Evolutionary conservation across 2,329 filamentous ascomycete species (phyloP).

Genomic region (Talaromyces sp.): DNA sequence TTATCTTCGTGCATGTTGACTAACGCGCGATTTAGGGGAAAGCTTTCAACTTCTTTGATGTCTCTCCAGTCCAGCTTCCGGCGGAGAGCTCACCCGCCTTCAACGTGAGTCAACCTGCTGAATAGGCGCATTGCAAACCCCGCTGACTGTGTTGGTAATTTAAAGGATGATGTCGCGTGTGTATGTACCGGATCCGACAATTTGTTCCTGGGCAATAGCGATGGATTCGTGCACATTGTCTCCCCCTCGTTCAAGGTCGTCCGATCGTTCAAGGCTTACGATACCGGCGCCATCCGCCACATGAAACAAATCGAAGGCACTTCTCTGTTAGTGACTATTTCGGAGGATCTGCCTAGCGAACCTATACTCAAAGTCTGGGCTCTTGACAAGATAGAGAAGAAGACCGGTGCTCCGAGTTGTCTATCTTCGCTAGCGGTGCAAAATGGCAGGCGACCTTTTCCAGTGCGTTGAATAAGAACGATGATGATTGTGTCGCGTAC

Average conservation of each 20-base stretch:
- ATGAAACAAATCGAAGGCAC: slow-evolving; percentile 90
- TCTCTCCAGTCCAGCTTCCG: slow-evolving; percentile 72
- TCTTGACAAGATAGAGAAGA: slow-evolving; percentile 88
- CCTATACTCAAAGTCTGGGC: slow-evolving; percentile 97
- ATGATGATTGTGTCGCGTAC: too few species aligned
- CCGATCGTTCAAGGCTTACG: slow-evolving; percentile 81
- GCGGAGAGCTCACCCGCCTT: slow-evolving; percentile 76
- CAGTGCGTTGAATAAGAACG: slow-evolving; percentile 49
- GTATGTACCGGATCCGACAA: slow-evolving; percentile 83
- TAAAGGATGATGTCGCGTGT: slow-evolving; percentile 66
- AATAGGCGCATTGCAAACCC: background rate
- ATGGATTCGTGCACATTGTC: slow-evolving; percentile 83
- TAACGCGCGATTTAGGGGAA: slow-evolving; percentile 68
- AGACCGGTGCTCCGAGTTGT: slow-evolving; percentile 83
- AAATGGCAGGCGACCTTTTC: slow-evolving; percentile 88
- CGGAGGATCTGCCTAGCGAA: slow-evolving; percentile 83
- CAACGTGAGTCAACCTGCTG: slow-evolving; percentile 55
- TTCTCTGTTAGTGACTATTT: slow-evolving; percentile 70
- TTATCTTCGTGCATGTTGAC: background rate
- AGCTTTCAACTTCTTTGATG: slow-evolving; percentile 99
- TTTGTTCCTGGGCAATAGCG: slow-evolving; percentile 79
- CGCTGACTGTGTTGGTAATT: slow-evolving; percentile 6
- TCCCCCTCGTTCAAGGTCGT: slow-evolving; percentile 82
- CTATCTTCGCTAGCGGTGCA: slow-evolving; percentile 80
- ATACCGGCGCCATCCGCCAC: slow-evolving; percentile 71